Conservation (phyloP, 768 basidiomycete species). For the Hypholoma sublateritium region DNA sequence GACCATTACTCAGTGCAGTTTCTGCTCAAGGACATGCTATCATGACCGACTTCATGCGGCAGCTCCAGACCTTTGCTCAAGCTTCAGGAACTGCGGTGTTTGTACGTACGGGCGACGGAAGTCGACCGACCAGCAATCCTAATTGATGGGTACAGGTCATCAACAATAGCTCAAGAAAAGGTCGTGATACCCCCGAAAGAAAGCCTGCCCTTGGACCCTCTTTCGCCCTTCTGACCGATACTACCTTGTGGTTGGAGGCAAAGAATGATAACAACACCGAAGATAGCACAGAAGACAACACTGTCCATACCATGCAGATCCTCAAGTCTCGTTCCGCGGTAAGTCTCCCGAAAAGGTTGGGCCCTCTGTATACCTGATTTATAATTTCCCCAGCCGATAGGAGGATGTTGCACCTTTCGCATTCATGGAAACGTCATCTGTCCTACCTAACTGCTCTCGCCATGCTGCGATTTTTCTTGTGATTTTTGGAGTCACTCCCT, state of each 20-base stretch:
- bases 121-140: background rate
- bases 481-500: background rate
- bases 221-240: conserved; percentile 71
- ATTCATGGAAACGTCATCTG: conserved; percentile 13
- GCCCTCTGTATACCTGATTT: background rate
- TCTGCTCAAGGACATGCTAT: conserved; percentile 76
- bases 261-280: conserved; percentile 2
- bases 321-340: conserved; percentile 23
- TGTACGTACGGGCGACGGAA: conserved; percentile 35
- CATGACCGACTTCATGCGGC: conserved; percentile 72
- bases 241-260: conserved; percentile 66
- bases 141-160: conserved; percentile 45
- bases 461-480: background rate
- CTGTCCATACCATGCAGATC: conserved; percentile 12
- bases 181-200: conserved; percentile 26
- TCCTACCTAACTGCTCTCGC: background rate
- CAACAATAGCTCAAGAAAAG: conserved; percentile 49
- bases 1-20: conserved; percentile 59
- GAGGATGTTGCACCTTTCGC: conserved; percentile 8
- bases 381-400: conserved; percentile 7
- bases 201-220: conserved; percentile 79
- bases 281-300: background rate
- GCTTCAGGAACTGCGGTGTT: conserved; percentile 46
- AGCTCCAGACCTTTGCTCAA: conserved; percentile 52
- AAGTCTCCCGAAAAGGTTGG: background rate